These are phyloP conservation scores for Globisporangium echinulatum DNA, from an alignment of 352 stramenopile species.

Conservation along the genomic window DNA sequence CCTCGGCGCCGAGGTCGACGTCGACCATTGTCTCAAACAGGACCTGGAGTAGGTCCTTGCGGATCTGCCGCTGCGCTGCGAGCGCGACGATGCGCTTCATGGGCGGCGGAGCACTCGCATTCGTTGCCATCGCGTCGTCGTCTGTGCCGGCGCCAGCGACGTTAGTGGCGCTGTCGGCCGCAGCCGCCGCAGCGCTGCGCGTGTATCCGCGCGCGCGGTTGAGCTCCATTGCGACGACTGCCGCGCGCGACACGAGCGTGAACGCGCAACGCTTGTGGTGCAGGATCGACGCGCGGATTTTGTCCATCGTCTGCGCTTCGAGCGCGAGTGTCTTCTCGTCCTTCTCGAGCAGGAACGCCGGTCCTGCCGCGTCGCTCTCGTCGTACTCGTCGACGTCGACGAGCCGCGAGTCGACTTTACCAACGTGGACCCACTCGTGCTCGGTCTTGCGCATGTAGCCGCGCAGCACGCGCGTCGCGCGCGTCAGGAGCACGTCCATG, in stretches of 20 bases:
- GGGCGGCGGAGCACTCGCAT: slow-evolving; percentile 10
- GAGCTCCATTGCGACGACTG: slow-evolving; percentile 52
- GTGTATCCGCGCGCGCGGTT: slow-evolving; percentile 13
- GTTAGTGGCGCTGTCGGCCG: not conserved
- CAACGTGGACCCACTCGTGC: slow-evolving; percentile 43
- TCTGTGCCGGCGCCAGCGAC: slow-evolving; percentile 7
- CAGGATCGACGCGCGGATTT: slow-evolving; percentile 58
- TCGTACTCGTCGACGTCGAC: slow-evolving; percentile 65
- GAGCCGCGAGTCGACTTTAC: slow-evolving; percentile 54
- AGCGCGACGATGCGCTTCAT: slow-evolving; percentile 42
- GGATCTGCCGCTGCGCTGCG: slow-evolving; percentile 39
- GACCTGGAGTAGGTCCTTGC: slow-evolving; percentile 46
- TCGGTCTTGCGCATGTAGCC: slow-evolving; percentile 49
- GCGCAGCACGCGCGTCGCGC: slow-evolving; percentile 45
- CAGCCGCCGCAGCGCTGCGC: not conserved
- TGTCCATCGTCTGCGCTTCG: slow-evolving; percentile 56
- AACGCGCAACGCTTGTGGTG: slow-evolving; percentile 76
- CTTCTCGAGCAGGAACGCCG: slow-evolving; percentile 69
- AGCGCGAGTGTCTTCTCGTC: slow-evolving; percentile 80
- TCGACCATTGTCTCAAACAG: slow-evolving; percentile 76
- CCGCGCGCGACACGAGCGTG: slow-evolving; percentile 49
- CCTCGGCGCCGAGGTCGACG: slow-evolving; percentile 58
- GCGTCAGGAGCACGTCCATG: slow-evolving; percentile 51
- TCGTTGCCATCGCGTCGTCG: slow-evolving; percentile 14
- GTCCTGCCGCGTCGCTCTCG: slow-evolving; percentile 31